Evolutionary conservation across 176 grass and related monocot species (phyloP).

Genomic region (Bothriochloa decipiens): DNA sequence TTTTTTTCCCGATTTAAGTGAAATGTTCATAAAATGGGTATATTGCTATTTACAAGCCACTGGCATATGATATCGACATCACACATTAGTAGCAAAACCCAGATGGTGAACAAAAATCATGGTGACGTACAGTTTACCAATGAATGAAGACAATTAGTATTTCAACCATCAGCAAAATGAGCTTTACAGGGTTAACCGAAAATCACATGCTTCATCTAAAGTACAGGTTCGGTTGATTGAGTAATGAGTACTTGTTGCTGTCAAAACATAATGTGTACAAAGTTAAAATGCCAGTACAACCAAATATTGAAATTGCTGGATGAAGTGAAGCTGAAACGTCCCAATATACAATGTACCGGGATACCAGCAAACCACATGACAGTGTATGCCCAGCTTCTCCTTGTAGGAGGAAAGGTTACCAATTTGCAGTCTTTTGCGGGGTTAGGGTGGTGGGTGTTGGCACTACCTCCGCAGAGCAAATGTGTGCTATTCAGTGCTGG

Average conservation of each 20-base stretch:
- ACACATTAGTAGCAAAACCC: neutral
- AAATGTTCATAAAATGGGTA: neutral
- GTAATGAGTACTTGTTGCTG: neutral
- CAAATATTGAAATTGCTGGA: neutral
- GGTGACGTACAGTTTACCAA: neutral
- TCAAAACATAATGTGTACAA: neutral
- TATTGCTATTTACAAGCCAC: neutral
- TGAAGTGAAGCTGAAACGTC: neutral
- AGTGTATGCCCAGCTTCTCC: too few species aligned
- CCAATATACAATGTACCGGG: neutral
- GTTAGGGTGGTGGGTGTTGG: too few species aligned
- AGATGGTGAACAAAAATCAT: neutral
- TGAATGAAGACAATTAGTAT: neutral
- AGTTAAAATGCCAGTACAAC: too few species aligned
- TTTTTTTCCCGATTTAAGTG: too few species aligned
- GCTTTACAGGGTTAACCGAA: neutral
- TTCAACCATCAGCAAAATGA: neutral
- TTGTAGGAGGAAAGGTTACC: too few species aligned
- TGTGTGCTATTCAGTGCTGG: neutral
- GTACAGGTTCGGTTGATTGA: neutral
- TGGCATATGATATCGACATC: neutral
- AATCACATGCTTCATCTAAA: neutral
- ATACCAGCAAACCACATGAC: too few species aligned
- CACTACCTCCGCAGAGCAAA: neutral
- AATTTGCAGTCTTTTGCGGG: too few species aligned